Evolutionary conservation across 306 rosid species (phyloP).

Genomic region (Macrotyloma uniflorum): DNA sequence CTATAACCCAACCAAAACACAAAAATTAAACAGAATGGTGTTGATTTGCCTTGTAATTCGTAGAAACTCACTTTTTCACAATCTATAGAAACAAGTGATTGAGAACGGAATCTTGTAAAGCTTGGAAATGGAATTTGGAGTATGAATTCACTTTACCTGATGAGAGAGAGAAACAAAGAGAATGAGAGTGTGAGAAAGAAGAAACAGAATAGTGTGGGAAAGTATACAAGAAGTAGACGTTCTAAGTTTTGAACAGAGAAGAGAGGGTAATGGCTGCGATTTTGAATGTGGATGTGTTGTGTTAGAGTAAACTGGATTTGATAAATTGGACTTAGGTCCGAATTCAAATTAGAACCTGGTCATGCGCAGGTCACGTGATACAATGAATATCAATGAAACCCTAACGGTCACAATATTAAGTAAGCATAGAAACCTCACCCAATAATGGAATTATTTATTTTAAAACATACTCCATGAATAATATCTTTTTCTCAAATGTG

Average conservation of each 20-base stretch:
- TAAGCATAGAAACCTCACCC: conserved; percentile 5
- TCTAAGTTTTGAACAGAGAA: conserved; percentile 39
- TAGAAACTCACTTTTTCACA: background rate
- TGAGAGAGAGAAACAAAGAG: conserved; percentile 22
- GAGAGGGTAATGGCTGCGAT: conserved; percentile 35
- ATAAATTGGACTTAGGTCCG: conserved; percentile 61
- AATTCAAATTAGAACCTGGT: conserved; percentile 57
- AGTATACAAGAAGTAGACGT: background rate
- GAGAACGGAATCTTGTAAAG: conserved; percentile 21
- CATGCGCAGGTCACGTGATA: conserved; percentile 60
- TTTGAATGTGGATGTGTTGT: conserved; percentile 56
- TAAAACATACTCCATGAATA: background rate
- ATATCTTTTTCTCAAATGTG: background rate
- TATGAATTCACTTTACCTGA: conserved; percentile 35
- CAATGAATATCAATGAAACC: background rate
- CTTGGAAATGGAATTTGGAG: background rate
- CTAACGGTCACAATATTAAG: conserved; percentile 48
- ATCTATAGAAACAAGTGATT: background rate
- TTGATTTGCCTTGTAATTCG: background rate
- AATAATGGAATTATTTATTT: background rate
- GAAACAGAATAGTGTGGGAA: background rate
- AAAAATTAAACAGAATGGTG: background rate
- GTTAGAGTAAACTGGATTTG: conserved; percentile 48
- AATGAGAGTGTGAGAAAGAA: background rate
- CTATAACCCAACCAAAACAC: conserved; percentile 7